These are phyloP conservation scores for Gossypium arboreum DNA, from an alignment of 345 rosid species.

Conservation along the genomic window DNA sequence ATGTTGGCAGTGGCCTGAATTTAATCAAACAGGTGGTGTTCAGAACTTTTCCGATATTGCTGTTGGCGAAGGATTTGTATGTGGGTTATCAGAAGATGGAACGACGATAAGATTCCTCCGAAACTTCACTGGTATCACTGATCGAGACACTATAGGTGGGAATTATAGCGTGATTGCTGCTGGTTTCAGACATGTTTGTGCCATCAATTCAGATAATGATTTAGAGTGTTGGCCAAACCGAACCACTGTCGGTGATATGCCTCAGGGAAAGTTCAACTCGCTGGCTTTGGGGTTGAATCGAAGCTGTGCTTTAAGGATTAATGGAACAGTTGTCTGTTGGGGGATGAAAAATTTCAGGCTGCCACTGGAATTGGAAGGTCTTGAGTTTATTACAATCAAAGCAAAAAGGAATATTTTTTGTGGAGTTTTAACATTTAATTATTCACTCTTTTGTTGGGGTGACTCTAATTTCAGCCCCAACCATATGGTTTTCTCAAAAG, in stretches of 20 bases:
- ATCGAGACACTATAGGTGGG: background rate
- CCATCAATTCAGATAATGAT: slow-evolving; percentile 19
- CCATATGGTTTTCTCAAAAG: slow-evolving; percentile 33
- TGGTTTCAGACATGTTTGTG: slow-evolving; percentile 60
- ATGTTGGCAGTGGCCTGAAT: slow-evolving; percentile 58
- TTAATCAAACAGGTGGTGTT: background rate
- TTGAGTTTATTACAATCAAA: slow-evolving; percentile 33
- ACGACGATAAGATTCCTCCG: slow-evolving; percentile 24
- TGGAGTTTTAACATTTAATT: slow-evolving; percentile 32
- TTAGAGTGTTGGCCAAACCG: slow-evolving; percentile 55
- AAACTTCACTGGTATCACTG: background rate
- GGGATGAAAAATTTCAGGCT: slow-evolving; percentile 46
- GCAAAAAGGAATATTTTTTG: slow-evolving; percentile 60
- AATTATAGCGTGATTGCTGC: slow-evolving; percentile 42
- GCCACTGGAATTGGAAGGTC: slow-evolving; percentile 30
- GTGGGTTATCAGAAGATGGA: slow-evolving; percentile 42
- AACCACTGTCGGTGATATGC: background rate
- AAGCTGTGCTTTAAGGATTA: slow-evolving; percentile 44
- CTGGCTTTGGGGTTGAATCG: slow-evolving; percentile 63
- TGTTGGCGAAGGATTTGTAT: slow-evolving; percentile 49
- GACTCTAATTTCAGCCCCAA: slow-evolving; percentile 26
- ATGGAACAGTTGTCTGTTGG: slow-evolving; percentile 60
- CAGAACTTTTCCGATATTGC: slow-evolving; percentile 30
- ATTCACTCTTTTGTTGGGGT: slow-evolving; percentile 70
- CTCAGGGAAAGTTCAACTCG: slow-evolving; percentile 37